Evolutionary conservation across 495 filamentous ascomycete species (phyloP).

Genomic region (Sordaria brevicollis): DNA sequence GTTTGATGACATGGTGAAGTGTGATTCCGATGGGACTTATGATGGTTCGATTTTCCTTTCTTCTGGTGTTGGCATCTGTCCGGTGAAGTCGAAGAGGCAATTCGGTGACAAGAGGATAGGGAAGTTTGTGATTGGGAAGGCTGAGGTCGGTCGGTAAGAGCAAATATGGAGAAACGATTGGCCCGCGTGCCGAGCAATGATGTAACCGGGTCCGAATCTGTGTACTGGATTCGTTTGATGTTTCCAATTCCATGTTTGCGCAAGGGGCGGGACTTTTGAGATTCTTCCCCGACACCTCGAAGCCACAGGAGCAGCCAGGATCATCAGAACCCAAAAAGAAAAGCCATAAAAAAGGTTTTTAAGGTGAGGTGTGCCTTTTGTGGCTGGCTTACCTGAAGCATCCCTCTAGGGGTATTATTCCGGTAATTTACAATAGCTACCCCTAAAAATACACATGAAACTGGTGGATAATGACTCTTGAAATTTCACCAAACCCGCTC

Average conservation of each 20-base stretch:
- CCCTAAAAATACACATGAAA: background rate
- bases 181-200: background rate
- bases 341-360: background rate
- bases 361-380: background rate
- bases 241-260: background rate
- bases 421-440: background rate
- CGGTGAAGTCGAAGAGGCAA: background rate
- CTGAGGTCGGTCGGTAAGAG: background rate
- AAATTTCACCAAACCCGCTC: background rate
- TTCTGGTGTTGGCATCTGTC: background rate
- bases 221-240: background rate
- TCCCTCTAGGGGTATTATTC: background rate
- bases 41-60: background rate
- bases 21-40: background rate
- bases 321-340: background rate
- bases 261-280: background rate
- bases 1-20: background rate
- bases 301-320: background rate
- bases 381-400: background rate
- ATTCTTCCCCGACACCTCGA: background rate
- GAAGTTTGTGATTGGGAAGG: background rate
- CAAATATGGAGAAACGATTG: background rate
- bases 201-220: background rate
- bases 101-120: background rate
- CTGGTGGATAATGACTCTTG: background rate